phyloP scores from a whole-genome alignment of 441 rosid species.

The Viola pubescens region DNA sequence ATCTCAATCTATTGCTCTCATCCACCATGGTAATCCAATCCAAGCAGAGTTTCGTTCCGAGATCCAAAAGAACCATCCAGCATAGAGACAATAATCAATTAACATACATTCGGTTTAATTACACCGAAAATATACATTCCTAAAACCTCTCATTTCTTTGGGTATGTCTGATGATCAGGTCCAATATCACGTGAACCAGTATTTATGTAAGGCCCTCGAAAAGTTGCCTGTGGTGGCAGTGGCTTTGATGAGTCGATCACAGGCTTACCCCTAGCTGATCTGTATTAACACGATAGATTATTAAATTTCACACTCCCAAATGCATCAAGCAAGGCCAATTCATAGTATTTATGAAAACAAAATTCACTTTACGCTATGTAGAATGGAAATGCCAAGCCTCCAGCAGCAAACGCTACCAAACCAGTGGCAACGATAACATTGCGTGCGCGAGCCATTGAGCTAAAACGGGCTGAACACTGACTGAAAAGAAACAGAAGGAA shows the following conservation, averaged over 20 bases:
- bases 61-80: no score
- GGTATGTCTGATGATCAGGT: constrained; percentile 62
- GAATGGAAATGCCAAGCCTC: constrained; percentile 76
- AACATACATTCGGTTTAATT: not conserved
- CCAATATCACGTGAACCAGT: constrained; percentile 90
- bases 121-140: not conserved
- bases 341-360: not conserved
- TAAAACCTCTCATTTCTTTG: constrained; percentile 45
- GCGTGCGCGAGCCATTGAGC: constrained; percentile 40
- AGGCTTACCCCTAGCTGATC: constrained; percentile 19
- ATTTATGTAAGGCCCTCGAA: constrained; percentile 90
- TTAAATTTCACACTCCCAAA: not conserved
- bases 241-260: constrained; percentile 83
- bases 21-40: no score
- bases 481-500: no score
- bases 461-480: not conserved
- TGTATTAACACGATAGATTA: no score
- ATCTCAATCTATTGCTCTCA: no score
- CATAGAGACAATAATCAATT: no score
- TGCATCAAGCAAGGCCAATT: not conserved
- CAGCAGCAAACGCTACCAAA: constrained; percentile 58
- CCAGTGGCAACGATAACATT: constrained; percentile 65
- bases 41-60: no score
- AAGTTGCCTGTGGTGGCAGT: constrained; percentile 88
- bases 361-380: constrained; percentile 65